phyloP scores from a whole-genome alignment of 169 alveolate genomes.

The Babesia microti region DNA sequence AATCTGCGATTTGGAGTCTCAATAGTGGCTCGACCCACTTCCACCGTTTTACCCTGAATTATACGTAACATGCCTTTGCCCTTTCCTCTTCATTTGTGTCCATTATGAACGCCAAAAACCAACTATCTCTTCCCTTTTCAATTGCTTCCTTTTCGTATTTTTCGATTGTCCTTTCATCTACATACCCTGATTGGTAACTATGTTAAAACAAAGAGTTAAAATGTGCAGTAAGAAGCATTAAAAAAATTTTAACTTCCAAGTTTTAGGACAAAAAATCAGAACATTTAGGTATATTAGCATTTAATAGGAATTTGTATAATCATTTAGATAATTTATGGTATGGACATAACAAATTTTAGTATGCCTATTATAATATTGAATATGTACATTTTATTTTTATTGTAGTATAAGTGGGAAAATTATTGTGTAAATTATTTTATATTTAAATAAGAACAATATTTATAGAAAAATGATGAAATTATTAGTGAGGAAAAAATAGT shows the following conservation, averaged over 20 bases:
- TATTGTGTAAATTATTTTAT: too few species aligned
- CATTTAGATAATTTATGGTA: too few species aligned
- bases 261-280: too few species aligned
- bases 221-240: background rate
- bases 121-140: slow-evolving; percentile 93
- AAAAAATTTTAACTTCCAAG: slow-evolving; percentile 1
- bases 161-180: slow-evolving; percentile 90
- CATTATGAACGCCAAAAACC: slow-evolving; percentile 99
- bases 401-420: too few species aligned
- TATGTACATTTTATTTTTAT: too few species aligned
- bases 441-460: too few species aligned
- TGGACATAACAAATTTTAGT: too few species aligned
- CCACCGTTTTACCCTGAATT: slow-evolving; percentile 93
- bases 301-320: too few species aligned
- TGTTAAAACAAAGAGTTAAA: background rate
- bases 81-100: slow-evolving; percentile 98
- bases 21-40: slow-evolving; percentile 95
- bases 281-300: too few species aligned
- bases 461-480: too few species aligned
- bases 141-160: slow-evolving; percentile 96
- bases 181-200: slow-evolving; percentile 74
- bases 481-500: too few species aligned
- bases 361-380: too few species aligned
- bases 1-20: slow-evolving; percentile 84
- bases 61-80: slow-evolving; percentile 55